A percentile compares a stretch with the other conserved stretches of the same genome.
Conservation (phyloP, 371 early-diverging fungal species). For the Haplosporangium sp. region DNA sequence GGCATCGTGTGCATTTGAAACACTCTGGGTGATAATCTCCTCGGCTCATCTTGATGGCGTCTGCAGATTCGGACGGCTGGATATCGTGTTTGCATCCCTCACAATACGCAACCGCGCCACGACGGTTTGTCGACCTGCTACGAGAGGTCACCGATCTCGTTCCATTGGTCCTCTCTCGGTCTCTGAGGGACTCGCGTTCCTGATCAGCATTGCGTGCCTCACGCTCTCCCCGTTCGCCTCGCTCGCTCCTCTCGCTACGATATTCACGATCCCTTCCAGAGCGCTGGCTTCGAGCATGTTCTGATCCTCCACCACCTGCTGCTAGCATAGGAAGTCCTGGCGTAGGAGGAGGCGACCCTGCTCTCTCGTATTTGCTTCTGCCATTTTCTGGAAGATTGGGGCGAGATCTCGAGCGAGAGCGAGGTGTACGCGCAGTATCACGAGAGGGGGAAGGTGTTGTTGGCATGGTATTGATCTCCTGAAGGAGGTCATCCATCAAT, state of each 20-base stretch:
- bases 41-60: constrained; percentile 42
- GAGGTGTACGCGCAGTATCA: constrained; percentile 23
- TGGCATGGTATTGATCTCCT: constrained; percentile 58
- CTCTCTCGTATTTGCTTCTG: background rate
- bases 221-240: constrained; percentile 3
- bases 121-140: constrained; percentile 38
- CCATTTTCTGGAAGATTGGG: background rate
- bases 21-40: constrained; percentile 68
- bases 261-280: constrained; percentile 8
- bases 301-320: constrained; percentile 12
- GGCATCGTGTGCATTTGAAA: constrained; percentile 77
- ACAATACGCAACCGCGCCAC: constrained; percentile 45
- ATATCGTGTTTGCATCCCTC: constrained; percentile 43
- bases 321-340: constrained; percentile 20
- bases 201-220: constrained; percentile 1
- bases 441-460: constrained; percentile 15
- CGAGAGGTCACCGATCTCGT: constrained; percentile 2
- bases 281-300: constrained; percentile 38
- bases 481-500: constrained; percentile 68
- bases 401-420: constrained; percentile 21
- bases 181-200: constrained; percentile 1
- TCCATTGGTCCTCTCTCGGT: constrained; percentile 1
- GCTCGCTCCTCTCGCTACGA: background rate
- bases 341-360: constrained; percentile 6
- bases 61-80: constrained; percentile 34